These are phyloP conservation scores for Fomitopsis palustris DNA, from an alignment of 1,284 basidiomycete genomes.

Conservation along the genomic window DNA sequence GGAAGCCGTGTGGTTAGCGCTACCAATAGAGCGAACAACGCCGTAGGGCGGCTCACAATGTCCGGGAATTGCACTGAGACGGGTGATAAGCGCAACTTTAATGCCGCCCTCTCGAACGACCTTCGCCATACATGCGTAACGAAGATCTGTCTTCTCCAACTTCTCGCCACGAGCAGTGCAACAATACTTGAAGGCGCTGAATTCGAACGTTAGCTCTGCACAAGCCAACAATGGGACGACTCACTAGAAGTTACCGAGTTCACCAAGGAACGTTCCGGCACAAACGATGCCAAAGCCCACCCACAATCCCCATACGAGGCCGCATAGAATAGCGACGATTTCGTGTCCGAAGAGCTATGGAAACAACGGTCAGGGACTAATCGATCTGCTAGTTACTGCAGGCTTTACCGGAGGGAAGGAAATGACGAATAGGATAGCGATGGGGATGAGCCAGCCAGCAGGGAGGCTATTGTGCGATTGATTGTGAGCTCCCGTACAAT, in stretches of 20 bases:
- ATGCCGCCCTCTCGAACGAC: slow-evolving; percentile 82
- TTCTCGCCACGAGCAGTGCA: slow-evolving; percentile 64
- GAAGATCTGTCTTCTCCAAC: slow-evolving; percentile 65
- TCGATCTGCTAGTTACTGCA: background rate
- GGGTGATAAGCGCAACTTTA: slow-evolving; percentile 68
- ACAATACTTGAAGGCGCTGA: slow-evolving; percentile 63
- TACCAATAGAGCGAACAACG: background rate
- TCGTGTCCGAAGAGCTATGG: slow-evolving; percentile 71
- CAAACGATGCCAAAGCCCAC: slow-evolving; percentile 65
- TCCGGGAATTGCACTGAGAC: slow-evolving; percentile 80
- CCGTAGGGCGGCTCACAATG: slow-evolving; percentile 50
- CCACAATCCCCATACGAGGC: slow-evolving; percentile 76
- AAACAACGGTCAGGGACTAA: slow-evolving; percentile 7
- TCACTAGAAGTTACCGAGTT: slow-evolving; percentile 71
- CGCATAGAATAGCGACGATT: slow-evolving; percentile 71
- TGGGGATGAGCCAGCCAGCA: slow-evolving; percentile 80
- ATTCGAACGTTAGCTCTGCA: slow-evolving; percentile 10
- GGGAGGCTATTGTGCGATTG: slow-evolving; percentile 28
- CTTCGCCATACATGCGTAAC: slow-evolving; percentile 75
- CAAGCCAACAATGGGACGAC: slow-evolving; percentile 21
- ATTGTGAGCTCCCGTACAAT: no score
- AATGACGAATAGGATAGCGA: slow-evolving; percentile 73
- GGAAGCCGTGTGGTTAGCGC: background rate
- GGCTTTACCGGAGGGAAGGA: slow-evolving; percentile 68
- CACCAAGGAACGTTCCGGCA: slow-evolving; percentile 63